Evolutionary conservation across 495 filamentous ascomycete species (phyloP).

Genomic region (Echria macrotheca): DNA sequence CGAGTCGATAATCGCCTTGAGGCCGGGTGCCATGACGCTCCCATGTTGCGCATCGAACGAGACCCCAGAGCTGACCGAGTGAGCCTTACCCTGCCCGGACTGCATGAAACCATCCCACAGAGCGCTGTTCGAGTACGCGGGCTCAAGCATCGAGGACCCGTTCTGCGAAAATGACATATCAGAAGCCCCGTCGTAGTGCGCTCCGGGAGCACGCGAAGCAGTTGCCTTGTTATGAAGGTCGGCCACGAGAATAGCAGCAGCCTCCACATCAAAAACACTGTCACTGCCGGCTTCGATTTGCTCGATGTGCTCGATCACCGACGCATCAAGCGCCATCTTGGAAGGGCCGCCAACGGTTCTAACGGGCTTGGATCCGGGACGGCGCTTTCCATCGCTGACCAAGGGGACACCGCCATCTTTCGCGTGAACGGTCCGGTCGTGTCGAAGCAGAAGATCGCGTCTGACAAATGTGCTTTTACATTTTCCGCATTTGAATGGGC

Average conservation of each 20-base stretch:
- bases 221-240: conserved; percentile 97
- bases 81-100: conserved; percentile 58
- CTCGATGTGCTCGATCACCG: conserved; percentile 90
- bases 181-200: conserved; percentile 61
- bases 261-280: conserved; percentile 94
- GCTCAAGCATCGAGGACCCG: conserved; percentile 60
- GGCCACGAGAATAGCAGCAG: conserved; percentile 97
- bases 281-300: conserved; percentile 93
- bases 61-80: conserved; percentile 58
- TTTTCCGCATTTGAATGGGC: conserved; percentile 96
- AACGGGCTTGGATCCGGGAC: conserved; percentile 62
- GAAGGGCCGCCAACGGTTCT: conserved; percentile 62
- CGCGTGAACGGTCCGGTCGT: conserved; percentile 96
- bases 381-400: conserved; percentile 89
- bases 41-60: conserved; percentile 63
- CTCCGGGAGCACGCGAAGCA: conserved; percentile 56
- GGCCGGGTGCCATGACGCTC: conserved; percentile 52
- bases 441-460: conserved; percentile 89
- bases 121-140: conserved; percentile 65
- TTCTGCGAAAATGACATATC: conserved; percentile 69
- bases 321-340: conserved; percentile 83
- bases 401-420: conserved; percentile 97
- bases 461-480: conserved; percentile 98
- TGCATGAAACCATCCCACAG: conserved; percentile 83
- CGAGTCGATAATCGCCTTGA: conserved; percentile 65